These are phyloP conservation scores for Pyrus communis DNA, from an alignment of 306 rosid genomes.

Conservation along the genomic window DNA sequence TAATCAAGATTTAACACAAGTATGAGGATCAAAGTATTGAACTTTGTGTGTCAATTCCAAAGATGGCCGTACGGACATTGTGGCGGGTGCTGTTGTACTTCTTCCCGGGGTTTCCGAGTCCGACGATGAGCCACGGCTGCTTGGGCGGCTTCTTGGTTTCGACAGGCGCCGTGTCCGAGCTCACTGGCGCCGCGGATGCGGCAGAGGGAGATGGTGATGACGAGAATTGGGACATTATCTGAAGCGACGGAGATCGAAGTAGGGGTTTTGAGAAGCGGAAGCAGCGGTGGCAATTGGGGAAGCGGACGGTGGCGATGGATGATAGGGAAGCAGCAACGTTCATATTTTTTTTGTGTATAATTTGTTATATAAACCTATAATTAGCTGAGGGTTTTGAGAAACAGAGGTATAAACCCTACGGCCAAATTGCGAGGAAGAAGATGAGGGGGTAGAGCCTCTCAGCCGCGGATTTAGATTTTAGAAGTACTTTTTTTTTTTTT, in stretches of 20 bases:
- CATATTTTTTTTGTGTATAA: slow-evolving; percentile 14
- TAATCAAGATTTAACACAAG: not conserved
- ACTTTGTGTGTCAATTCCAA: not conserved
- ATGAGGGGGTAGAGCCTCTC: not conserved
- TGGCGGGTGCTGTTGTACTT: slow-evolving; percentile 56
- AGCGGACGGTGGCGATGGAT: slow-evolving; percentile 19
- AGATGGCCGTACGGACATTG: slow-evolving; percentile 35
- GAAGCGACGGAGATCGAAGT: not conserved
- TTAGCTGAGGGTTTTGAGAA: not conserved
- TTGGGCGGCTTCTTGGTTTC: slow-evolving; percentile 25
- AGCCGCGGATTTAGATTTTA: not conserved
- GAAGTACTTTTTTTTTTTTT: no score
- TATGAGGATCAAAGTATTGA: not conserved
- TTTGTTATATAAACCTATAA: not conserved
- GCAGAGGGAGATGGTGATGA: slow-evolving; percentile 3
- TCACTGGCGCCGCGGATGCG: not conserved
- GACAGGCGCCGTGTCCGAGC: not conserved
- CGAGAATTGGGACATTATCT: slow-evolving; percentile 11
- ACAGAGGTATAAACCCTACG: not conserved
- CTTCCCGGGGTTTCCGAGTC: slow-evolving; percentile 87
- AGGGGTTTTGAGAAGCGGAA: slow-evolving; percentile 30
- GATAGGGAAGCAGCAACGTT: slow-evolving; percentile 30
- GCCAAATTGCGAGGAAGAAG: not conserved
- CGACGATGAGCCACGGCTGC: slow-evolving; percentile 69
- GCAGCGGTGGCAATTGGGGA: slow-evolving; percentile 23